Base-by-base conservation (phyloP, 306 rosid species). In the Leucaena leucocephala region DNA sequence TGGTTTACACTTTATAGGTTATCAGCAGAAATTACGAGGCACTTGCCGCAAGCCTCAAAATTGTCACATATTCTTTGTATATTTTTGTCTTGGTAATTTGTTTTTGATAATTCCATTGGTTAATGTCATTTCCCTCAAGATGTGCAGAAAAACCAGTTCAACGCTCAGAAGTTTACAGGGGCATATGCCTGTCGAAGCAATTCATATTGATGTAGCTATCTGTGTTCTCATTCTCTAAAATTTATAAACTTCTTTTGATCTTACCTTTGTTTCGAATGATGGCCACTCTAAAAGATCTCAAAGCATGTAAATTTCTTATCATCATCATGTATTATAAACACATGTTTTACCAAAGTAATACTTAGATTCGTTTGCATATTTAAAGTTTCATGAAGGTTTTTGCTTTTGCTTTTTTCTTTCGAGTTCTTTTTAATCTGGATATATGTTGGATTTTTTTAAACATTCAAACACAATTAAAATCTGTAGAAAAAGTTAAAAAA, bases 31-130 rank as follows among this genome's bases (percentile, higher is more conserved):
- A 58, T 58, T 58, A 55, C 33, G 65, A 22, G 36, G 65, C 65
- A 11, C 38, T 22, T 58, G 38, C 16, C 22, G 65, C 83, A 75
- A 42, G 68, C 81, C 82, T 78, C 54, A 69, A 42, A 80, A 76
- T 69, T 80, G 85, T 81, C 83, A 59, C 81, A 71, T 68, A 77
- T 77, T 85, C 88, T 85, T 79, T 89, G 92, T 84, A 90, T 90
- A 88, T 87, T 61, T 80, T 78, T 85, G 76, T 83, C 54, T 59
- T 76, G 74, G 68, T 83, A 85, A 52, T 78, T 84, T 74, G 83
- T 58, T 83, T 87, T 61, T 87, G 77, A 79, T 84, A 80, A 83
- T 84, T 86, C 84, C 78, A 61, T 84, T 67, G 76, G 59, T 82
- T 65, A 71, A 82, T 85, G 82, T 79, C 61, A 70, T 63, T 78